Evolutionary conservation across 306 rosid genomes (phyloP).

Genomic region (Sechiopsis laciniata): DNA sequence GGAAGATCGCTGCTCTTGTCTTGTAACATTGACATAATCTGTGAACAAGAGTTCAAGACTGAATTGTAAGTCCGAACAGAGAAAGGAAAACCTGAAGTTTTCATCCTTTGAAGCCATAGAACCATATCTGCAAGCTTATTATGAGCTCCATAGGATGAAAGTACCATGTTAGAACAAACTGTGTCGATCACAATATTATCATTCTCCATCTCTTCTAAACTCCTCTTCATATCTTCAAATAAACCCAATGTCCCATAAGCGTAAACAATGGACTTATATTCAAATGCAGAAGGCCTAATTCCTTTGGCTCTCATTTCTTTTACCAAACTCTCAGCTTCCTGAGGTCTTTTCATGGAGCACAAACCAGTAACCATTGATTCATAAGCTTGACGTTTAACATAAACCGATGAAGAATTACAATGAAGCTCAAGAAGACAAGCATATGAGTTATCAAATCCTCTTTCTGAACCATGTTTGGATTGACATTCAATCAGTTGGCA

Average conservation of each 20-base stretch:
- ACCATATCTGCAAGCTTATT: conserved; percentile 53
- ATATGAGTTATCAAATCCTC: conserved; percentile 48
- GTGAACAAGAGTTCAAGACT: conserved; percentile 58
- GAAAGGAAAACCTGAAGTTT: conserved; percentile 35
- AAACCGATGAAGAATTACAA: conserved; percentile 39
- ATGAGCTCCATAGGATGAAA: conserved; percentile 58
- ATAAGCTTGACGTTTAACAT: conserved; percentile 51
- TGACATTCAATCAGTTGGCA: conserved; percentile 54
- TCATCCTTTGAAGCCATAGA: conserved; percentile 62
- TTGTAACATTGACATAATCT: conserved; percentile 36
- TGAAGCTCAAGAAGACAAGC: conserved; percentile 36
- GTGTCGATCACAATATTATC: conserved; percentile 50
- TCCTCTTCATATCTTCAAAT: conserved; percentile 54
- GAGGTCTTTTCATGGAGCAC: conserved; percentile 55
- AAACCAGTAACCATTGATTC: conserved; percentile 59
- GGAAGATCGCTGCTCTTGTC: conserved; percentile 32
- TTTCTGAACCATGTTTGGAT: conserved; percentile 43
- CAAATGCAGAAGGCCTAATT: conserved; percentile 46
- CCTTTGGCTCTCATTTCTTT: conserved; percentile 41
- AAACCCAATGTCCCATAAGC: conserved; percentile 63
- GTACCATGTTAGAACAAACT: conserved; percentile 63
- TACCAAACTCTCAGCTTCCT: conserved; percentile 54
- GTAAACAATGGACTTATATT: conserved; percentile 48
- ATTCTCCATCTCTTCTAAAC: conserved; percentile 47
- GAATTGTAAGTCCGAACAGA: conserved; percentile 64